Evolutionary conservation across 805 yeast genomes (phyloP).

Genomic region (Cyberlindnera lachancei): DNA sequence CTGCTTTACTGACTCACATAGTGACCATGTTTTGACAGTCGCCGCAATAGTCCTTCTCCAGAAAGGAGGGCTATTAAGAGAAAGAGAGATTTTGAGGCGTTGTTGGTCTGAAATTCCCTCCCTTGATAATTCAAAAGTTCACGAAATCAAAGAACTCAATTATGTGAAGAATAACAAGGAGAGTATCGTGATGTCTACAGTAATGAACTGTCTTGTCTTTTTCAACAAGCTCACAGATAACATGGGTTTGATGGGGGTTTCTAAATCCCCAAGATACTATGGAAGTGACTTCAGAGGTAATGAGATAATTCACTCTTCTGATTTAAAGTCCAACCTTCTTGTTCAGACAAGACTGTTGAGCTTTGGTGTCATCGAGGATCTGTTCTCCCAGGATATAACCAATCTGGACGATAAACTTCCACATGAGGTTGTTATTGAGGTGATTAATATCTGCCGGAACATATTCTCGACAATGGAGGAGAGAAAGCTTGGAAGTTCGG

Average conservation of each 20-base stretch:
- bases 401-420: constrained; percentile 25
- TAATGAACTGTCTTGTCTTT: constrained; percentile 35
- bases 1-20: constrained; percentile 26
- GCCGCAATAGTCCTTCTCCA: constrained; percentile 44
- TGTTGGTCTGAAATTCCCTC: constrained; percentile 20
- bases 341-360: constrained; percentile 35
- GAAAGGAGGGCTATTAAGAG: constrained; percentile 35
- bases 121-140: constrained; percentile 20
- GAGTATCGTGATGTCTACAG: constrained; percentile 30
- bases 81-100: constrained; percentile 24
- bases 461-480: constrained; percentile 33
- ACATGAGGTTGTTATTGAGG: constrained; percentile 35
- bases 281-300: constrained; percentile 26
- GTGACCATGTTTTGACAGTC: constrained; percentile 28
- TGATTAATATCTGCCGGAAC: constrained; percentile 37
- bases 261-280: constrained; percentile 29
- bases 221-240: constrained; percentile 38
- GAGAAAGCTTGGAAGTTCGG: constrained; percentile 25
- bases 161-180: constrained; percentile 30
- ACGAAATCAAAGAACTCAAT: constrained; percentile 29
- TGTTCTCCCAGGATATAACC: constrained; percentile 24
- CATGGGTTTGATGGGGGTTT: constrained; percentile 26
- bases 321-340: constrained; percentile 21
- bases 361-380: constrained; percentile 30
- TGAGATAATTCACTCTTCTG: constrained; percentile 10